Conservation (phyloP, 2,329 filamentous ascomycete genomes). For the Domatiomyces catenatus region DNA sequence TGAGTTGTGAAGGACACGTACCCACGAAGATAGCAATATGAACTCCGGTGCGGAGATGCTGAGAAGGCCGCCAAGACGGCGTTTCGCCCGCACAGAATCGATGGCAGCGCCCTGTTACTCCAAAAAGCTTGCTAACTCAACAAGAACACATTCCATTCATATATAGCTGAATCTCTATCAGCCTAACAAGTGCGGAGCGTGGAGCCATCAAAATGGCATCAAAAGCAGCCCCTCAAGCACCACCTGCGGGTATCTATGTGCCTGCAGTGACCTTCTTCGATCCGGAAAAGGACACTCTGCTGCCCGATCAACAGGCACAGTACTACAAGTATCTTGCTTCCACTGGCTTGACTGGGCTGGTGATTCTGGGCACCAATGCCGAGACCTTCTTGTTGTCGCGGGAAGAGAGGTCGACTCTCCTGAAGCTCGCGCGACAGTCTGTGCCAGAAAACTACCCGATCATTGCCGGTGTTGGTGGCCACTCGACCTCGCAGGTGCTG, state of each 20-base stretch:
- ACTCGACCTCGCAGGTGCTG: slow-evolving; percentile 49
- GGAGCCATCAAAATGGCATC: background rate
- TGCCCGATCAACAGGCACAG: slow-evolving; percentile 33
- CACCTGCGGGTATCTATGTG: slow-evolving; percentile 35
- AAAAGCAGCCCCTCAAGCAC: slow-evolving; percentile 5
- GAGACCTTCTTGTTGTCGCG: slow-evolving; percentile 43
- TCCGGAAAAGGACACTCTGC: slow-evolving; percentile 33
- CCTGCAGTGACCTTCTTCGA: slow-evolving; percentile 43
- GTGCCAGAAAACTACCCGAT: slow-evolving; percentile 40
- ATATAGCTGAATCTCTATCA: background rate
- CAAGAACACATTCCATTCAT: background rate
- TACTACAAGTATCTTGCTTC: slow-evolving; percentile 38
- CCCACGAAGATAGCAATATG: too few relatives aligned
- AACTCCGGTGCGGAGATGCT: too few relatives aligned
- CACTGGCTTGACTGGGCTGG: slow-evolving; percentile 37
- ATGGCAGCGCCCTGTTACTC: background rate
- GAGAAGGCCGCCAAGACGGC: too few relatives aligned
- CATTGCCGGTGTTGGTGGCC: slow-evolving; percentile 49
- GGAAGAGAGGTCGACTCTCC: slow-evolving; percentile 43
- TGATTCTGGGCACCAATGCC: slow-evolving; percentile 41
- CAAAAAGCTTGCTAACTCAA: background rate
- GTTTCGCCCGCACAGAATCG: too few relatives aligned
- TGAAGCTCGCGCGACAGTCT: slow-evolving; percentile 40
- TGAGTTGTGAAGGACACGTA: too few relatives aligned
- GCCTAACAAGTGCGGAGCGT: background rate